Percentiles rank a stretch among this genome's conserved stretches.
phyloP scores from a whole-genome alignment of 2,329 filamentous ascomycete species.

The Mycosphaerella sp. region DNA sequence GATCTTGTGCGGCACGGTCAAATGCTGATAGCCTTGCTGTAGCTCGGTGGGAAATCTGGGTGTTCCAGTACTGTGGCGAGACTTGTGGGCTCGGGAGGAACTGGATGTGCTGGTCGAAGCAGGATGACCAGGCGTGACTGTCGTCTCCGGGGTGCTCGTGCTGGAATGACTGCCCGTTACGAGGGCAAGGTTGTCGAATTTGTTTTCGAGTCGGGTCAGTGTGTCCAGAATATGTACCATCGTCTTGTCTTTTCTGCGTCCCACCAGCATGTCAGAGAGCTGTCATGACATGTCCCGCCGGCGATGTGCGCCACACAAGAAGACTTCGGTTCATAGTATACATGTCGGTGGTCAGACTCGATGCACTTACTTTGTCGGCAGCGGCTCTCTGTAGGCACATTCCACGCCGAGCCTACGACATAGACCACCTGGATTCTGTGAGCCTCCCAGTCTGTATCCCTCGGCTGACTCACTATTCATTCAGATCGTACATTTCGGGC shows the following conservation, averaged over 20 bases:
- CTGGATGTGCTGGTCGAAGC: conserved; percentile 11
- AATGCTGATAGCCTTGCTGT: conserved; percentile 25
- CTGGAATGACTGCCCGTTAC: conserved; percentile 4
- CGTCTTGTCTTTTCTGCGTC: conserved; percentile 54
- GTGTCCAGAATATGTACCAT: conserved; percentile 55
- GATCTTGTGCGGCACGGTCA: conserved; percentile 47
- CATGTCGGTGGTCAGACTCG: background rate
- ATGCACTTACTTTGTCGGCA: conserved; percentile 52
- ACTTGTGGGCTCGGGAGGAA: conserved; percentile 9
- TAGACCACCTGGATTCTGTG: conserved; percentile 36
- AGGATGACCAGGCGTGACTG: conserved; percentile 5
- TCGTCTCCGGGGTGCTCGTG: conserved; percentile 19
- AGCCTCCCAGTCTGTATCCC: background rate
- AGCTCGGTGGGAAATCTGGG: conserved; percentile 18
- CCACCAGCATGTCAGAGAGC: background rate
- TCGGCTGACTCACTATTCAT: background rate
- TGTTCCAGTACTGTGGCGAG: conserved; percentile 5
- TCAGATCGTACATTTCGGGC: conserved; percentile 48
- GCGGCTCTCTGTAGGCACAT: conserved; percentile 55
- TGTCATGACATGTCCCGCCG: no score
- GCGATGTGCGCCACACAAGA: no score
- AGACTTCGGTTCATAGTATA: no score
- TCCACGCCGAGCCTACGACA: conserved; percentile 53
- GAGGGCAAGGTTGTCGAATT: conserved; percentile 44
- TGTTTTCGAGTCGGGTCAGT: conserved; percentile 50